Conservation (phyloP, 2,329 filamentous ascomycete species). For the Apiospora phragmitis region DNA sequence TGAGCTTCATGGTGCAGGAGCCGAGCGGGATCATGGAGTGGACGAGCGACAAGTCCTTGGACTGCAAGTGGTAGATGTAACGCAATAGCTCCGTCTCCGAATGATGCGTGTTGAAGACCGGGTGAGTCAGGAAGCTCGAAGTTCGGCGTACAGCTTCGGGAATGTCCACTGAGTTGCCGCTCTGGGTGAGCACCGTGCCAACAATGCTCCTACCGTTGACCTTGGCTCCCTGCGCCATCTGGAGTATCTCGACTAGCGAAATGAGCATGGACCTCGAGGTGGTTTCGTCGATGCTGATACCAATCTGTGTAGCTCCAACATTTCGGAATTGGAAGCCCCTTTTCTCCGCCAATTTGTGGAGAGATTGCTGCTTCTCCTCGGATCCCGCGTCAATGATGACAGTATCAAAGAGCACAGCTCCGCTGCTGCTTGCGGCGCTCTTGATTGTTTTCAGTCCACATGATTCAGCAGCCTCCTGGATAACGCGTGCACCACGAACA, state of each 20-base stretch:
- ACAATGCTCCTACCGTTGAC: constrained; percentile 34
- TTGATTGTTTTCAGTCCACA: constrained; percentile 65
- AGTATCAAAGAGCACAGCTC: constrained; percentile 74
- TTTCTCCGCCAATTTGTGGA: constrained; percentile 52
- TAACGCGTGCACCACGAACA: constrained; percentile 67
- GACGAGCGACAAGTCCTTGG: constrained; percentile 88
- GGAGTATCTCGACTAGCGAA: not conserved
- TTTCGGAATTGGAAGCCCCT: constrained; percentile 62
- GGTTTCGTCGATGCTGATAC: constrained; percentile 79
- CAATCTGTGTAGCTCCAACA: constrained; percentile 60
- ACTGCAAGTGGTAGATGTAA: constrained; percentile 91
- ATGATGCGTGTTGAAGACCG: constrained; percentile 92
- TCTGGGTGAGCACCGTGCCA: constrained; percentile 38
- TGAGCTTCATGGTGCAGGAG: constrained; percentile 98
- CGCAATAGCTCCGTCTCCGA: constrained; percentile 92
- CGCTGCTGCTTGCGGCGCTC: constrained; percentile 55
- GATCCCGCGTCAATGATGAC: constrained; percentile 63
- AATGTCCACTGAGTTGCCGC: constrained; percentile 42
- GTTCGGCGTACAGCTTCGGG: constrained; percentile 67
- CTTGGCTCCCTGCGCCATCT: constrained; percentile 27
- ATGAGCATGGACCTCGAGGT: constrained; percentile 47
- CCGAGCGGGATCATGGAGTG: constrained; percentile 98
- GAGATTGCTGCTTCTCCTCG: constrained; percentile 47
- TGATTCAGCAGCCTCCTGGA: constrained; percentile 64
- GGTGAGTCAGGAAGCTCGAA: constrained; percentile 79